A percentile compares a stretch with the other conserved stretches of the same genome.
phyloP scores from a whole-genome alignment of 371 early-diverging fungal genomes.

The Vittaforma corneae region DNA sequence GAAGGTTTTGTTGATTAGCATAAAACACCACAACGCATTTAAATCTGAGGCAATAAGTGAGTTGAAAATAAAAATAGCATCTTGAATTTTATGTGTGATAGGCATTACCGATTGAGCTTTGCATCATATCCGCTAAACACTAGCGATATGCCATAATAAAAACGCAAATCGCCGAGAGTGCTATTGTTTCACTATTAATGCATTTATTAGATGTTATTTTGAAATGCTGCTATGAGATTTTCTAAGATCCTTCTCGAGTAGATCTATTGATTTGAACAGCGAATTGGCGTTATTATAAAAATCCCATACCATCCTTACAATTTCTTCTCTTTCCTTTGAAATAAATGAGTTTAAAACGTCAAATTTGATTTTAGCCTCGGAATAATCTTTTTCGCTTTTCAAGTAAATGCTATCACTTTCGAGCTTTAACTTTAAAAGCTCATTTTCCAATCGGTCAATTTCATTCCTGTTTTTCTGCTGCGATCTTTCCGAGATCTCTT shows the following conservation, averaged over 20 bases:
- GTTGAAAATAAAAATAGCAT: too few species aligned
- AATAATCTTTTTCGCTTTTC: conserved; percentile 52
- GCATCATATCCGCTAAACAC: too few species aligned
- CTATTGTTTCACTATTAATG: too few species aligned
- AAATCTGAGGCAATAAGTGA: too few species aligned
- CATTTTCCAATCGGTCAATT: conserved; percentile 56
- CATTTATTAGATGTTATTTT: too few species aligned
- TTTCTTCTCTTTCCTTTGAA: conserved; percentile 51
- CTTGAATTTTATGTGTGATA: too few species aligned
- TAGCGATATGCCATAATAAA: too few species aligned
- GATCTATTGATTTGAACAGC: neutral
- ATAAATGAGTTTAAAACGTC: conserved; percentile 41
- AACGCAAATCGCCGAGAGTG: too few species aligned
- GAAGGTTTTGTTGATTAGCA: too few species aligned
- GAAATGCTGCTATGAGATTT: too few species aligned
- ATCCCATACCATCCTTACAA: conserved; percentile 41
- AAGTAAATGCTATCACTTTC: conserved; percentile 52
- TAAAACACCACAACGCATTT: too few species aligned
- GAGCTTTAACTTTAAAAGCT: conserved; percentile 52
- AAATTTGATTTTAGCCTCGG: conserved; percentile 49
- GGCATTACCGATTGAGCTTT: too few species aligned
- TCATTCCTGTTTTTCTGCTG: conserved; percentile 50
- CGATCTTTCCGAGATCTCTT: conserved; percentile 54
- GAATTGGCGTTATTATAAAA: conserved; percentile 22
- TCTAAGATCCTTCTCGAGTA: neutral